Percentiles rank a stretch among this genome's conserved stretches.
These are phyloP conservation scores for Salix suchowensis DNA, from an alignment of 345 rosid species.

Conservation along the genomic window DNA sequence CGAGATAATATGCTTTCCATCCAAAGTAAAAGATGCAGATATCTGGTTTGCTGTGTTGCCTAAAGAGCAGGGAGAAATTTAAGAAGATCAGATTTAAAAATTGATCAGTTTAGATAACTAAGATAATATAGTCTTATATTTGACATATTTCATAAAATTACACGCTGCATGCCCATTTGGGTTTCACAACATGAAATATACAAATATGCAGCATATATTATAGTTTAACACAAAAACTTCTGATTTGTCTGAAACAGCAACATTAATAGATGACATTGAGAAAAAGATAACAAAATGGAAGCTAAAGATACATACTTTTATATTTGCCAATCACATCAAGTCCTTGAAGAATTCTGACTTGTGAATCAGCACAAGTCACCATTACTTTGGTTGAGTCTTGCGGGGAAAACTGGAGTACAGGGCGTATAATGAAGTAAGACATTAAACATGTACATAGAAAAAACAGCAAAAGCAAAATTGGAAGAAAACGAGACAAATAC, in stretches of 20 bases:
- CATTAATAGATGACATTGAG: not conserved
- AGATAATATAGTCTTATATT: not conserved
- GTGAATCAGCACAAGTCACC: conserved; percentile 74
- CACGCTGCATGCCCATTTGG: not conserved
- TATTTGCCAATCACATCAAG: conserved; percentile 52
- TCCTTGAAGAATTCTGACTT: conserved; percentile 45
- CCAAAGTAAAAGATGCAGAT: conserved; percentile 59
- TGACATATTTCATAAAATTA: not conserved
- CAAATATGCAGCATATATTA: not conserved
- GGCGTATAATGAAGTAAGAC: conserved; percentile 1
- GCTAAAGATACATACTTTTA: conserved; percentile 38
- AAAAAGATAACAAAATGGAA: not conserved
- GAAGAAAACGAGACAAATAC: conserved; percentile 10
- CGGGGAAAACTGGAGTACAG: conserved; percentile 45
- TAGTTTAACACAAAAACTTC: not conserved
- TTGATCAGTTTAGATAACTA: not conserved
- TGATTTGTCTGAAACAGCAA: not conserved
- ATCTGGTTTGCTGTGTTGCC: conserved; percentile 55
- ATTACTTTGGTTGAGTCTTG: conserved; percentile 56
- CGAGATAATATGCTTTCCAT: conserved; percentile 69
- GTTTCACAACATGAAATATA: not conserved
- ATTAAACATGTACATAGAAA: not conserved
- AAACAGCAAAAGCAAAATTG: not conserved
- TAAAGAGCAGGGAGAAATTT: conserved; percentile 28
- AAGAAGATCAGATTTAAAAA: not conserved